Evolutionary conservation across 306 rosid genomes (phyloP), one percentile per base, ranked within the genome.

Genomic region (Acacia acuminata): DNA sequence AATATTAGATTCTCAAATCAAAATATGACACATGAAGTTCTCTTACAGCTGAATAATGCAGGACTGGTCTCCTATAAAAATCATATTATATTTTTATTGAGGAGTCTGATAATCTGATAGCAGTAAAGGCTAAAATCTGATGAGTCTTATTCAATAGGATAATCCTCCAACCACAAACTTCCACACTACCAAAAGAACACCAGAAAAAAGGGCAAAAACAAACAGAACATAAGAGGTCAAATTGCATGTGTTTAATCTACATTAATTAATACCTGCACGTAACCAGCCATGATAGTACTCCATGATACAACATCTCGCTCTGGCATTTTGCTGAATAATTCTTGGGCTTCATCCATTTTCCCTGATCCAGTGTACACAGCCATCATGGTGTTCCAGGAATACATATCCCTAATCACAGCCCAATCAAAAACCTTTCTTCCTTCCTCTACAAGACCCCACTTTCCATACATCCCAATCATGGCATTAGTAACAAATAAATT

Each of bases 281-380:
- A 89, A 77, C 97, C 96, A 69, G 96, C 93, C 51, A 91, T 89
- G 79, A 93, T 44, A 10, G 92, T 88, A 82, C 89, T 89, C 92
- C 95, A 89, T 20, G 95, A 88, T 73, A 91, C 93, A 67, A 85
- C 91, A 88, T 91, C 93, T 71, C 77, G 79, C 13, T 86, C 84
- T 43, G n/a, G 81, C 93, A 91, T 91, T 86, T 22, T 64, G 74
- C 80, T 90, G 84, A 91, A 91, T 79, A 86, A 60, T 24, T 88
- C 78, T 63, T 75, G 81, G 66, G 95, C 95, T 56, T 25, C 51
- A 71, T 22, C 78, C 87, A 91, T 82, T 78, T 85, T 56, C 48
- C 89, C 87, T 0, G 85, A 85, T 47, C 87, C 88, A 74, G 76
- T 81, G 10, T 86, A 89, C 13, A 89, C 91, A 43, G 85, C 82